A percentile compares a stretch with the other conserved stretches of the same genome.
These are phyloP conservation scores for Botrytis fragariae DNA, from an alignment of 2,329 filamentous ascomycete species.

Conservation along the genomic window DNA sequence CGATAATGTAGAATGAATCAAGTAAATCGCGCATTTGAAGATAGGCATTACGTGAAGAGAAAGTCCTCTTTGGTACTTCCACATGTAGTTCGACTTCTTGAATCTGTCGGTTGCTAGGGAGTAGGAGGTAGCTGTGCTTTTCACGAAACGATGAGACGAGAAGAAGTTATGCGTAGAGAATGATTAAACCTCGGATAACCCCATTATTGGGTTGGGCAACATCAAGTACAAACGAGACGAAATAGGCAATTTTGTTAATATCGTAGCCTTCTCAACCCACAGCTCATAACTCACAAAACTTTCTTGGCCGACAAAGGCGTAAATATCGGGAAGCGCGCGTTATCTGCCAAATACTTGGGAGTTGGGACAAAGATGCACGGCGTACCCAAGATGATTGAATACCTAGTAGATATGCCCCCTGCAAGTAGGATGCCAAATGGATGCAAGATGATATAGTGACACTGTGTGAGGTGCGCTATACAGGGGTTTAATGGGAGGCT, in stretches of 20 bases:
- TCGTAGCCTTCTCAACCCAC: background rate
- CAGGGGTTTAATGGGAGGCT: background rate
- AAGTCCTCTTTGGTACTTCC: background rate
- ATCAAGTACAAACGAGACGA: background rate
- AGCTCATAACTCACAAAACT: background rate
- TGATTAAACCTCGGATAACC: background rate
- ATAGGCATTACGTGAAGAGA: background rate
- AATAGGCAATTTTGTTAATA: background rate
- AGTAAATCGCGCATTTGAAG: conserved; percentile 6
- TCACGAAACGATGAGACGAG: background rate
- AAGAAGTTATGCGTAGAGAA: background rate
- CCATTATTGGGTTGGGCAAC: background rate
- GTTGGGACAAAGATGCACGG: background rate
- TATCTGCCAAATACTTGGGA: conserved; percentile 8
- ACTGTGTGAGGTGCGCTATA: background rate
- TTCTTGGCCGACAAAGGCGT: background rate
- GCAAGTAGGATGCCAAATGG: background rate
- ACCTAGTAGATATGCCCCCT: background rate
- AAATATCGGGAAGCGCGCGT: conserved; percentile 15
- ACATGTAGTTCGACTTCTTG: background rate
- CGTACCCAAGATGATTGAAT: background rate
- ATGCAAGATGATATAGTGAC: conserved; percentile 3
- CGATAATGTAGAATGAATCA: conserved; percentile 1
- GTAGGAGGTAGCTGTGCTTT: background rate
- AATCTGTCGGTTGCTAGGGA: background rate